Evolutionary conservation across 306 rosid species (phyloP).

Genomic region (Comarum palustre): DNA sequence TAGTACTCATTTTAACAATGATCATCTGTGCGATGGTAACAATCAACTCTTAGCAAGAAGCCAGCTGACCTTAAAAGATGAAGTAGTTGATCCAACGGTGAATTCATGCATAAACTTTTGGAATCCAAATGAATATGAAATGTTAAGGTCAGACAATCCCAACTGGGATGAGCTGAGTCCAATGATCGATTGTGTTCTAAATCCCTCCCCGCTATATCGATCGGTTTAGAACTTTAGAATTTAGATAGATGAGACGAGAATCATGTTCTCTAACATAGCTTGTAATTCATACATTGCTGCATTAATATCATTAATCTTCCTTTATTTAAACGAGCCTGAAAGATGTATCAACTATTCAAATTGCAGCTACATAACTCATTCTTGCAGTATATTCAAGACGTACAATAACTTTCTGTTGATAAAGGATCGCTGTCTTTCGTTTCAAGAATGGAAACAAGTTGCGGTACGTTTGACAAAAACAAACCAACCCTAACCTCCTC

Average conservation of each 20-base stretch:
- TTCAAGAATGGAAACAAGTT: background rate
- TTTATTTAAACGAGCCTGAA: background rate
- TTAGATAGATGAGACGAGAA: background rate
- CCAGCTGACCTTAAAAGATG: conserved; percentile 13
- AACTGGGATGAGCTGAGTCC: conserved; percentile 28
- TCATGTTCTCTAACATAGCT: background rate
- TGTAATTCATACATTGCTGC: background rate
- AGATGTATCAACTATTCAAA: background rate
- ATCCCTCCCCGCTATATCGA: conserved; percentile 3
- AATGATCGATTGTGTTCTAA: conserved; percentile 26
- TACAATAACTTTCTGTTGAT: background rate
- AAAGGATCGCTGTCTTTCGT: background rate
- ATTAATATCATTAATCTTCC: background rate
- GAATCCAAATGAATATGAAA: conserved; percentile 4
- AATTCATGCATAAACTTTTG: conserved; percentile 12
- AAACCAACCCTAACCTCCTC: background rate
- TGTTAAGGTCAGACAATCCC: background rate
- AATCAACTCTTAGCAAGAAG: background rate
- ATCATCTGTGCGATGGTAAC: background rate
- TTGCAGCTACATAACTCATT: background rate
- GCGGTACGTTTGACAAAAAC: background rate
- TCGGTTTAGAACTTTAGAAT: background rate
- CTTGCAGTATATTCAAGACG: background rate
- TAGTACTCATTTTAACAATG: background rate
- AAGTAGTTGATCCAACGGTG: conserved; percentile 13